These are phyloP conservation scores for Tylopilus sp. DNA, from an alignment of 1,284 basidiomycete species.

Conservation along the genomic window DNA sequence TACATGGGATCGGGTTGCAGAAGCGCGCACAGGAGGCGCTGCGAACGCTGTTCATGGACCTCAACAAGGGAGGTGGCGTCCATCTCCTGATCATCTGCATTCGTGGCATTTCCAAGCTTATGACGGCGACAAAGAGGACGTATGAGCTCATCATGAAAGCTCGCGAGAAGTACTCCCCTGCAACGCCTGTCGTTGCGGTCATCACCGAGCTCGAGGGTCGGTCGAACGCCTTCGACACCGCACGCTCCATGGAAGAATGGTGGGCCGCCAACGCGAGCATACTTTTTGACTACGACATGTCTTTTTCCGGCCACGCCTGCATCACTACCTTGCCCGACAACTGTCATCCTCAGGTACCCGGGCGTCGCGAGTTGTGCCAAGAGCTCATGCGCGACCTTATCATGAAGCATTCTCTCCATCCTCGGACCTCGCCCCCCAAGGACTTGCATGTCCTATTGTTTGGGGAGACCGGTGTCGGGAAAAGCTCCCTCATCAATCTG, in stretches of 20 bases:
- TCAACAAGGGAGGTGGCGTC: constrained; percentile 24
- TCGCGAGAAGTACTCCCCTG: constrained; percentile 15
- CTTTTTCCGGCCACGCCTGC: constrained; percentile 24
- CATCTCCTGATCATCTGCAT: constrained; percentile 32
- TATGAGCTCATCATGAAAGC: constrained; percentile 23
- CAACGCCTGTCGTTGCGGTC: constrained; percentile 28
- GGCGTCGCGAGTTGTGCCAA: constrained; percentile 20
- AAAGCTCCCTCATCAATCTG: constrained; percentile 33
- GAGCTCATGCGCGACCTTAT: constrained; percentile 21
- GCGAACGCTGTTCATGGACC: constrained; percentile 20
- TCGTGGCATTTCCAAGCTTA: constrained; percentile 20
- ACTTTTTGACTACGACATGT: constrained; percentile 16
- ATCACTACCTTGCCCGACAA: constrained; percentile 26
- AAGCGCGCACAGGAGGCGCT: constrained; percentile 20
- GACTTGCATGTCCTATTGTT: constrained; percentile 31
- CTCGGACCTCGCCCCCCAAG: constrained; percentile 21
- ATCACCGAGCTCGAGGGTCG: constrained; percentile 32
- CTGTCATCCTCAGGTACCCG: constrained; percentile 19
- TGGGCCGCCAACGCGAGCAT: constrained; percentile 23
- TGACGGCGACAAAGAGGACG: constrained; percentile 19
- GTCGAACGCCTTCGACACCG: constrained; percentile 9
- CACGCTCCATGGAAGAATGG: constrained; percentile 31
- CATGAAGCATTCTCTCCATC: constrained; percentile 11
- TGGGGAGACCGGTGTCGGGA: constrained; percentile 34
- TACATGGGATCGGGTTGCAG: constrained; percentile 14